A percentile compares a stretch with the other conserved stretches of the same genome.
phyloP scores from a whole-genome alignment of 768 basidiomycete species.

The Boletus speciosus region DNA sequence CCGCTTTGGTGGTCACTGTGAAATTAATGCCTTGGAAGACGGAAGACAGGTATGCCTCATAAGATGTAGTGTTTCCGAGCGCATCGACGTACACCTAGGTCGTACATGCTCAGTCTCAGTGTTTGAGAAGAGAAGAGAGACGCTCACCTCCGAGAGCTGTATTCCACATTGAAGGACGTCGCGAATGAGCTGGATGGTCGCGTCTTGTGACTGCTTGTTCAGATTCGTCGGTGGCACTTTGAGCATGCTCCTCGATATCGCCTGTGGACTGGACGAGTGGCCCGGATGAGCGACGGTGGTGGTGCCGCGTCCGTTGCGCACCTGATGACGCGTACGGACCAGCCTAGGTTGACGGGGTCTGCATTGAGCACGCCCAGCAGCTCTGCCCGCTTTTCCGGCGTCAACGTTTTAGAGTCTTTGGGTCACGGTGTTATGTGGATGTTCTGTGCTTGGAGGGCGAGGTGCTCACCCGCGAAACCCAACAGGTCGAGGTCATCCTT shows the following conservation, averaged over 20 bases:
- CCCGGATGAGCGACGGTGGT: neutral
- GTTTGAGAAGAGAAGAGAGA: neutral
- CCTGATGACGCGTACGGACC: constrained; percentile 81
- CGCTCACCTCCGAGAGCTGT: constrained; percentile 66
- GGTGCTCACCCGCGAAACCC: constrained; percentile 81
- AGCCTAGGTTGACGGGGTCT: constrained; percentile 68
- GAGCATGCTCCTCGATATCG: constrained; percentile 90
- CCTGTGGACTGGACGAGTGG: constrained; percentile 66
- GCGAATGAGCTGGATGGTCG: constrained; percentile 84
- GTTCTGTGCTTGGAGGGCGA: neutral
- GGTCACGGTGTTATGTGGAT: neutral
- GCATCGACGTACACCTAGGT: constrained; percentile 92
- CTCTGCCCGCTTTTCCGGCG: constrained; percentile 59
- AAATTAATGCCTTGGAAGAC: constrained; percentile 83
- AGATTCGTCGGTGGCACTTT: constrained; percentile 79
- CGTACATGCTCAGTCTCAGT: neutral
- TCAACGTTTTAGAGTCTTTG: constrained; percentile 90
- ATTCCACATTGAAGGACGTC: constrained; percentile 82
- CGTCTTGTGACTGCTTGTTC: constrained; percentile 84
- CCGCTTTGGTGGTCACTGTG: constrained; percentile 90
- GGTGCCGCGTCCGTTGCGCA: constrained; percentile 19
- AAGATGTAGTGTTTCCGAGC: constrained; percentile 80
- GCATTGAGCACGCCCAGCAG: constrained; percentile 67
- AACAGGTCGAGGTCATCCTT: constrained; percentile 68
- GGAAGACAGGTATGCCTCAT: constrained; percentile 77